Percentiles rank a stretch among this genome's conserved stretches.
Evolutionary conservation across 345 rosid species (phyloP).

Genomic region (Gossypium bickii): DNA sequence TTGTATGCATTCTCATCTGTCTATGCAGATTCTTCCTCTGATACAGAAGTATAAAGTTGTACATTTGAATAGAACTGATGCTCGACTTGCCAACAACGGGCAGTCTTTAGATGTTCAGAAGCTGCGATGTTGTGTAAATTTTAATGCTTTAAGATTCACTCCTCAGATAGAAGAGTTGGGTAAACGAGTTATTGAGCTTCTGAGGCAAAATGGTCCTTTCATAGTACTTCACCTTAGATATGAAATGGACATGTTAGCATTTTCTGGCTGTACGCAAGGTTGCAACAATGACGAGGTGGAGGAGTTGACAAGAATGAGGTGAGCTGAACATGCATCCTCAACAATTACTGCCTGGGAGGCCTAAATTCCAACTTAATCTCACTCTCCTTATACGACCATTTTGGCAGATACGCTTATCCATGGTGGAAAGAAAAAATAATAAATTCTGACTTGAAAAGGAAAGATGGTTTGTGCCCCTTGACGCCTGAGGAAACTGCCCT

Average conservation of each 20-base stretch:
- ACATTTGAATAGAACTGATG: constrained; percentile 85
- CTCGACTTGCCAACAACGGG: constrained; percentile 80
- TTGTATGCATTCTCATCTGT: background rate
- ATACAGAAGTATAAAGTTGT: constrained; percentile 76
- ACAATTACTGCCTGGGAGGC: background rate
- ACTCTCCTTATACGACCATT: background rate
- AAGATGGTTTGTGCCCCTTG: constrained; percentile 83
- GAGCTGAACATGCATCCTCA: constrained; percentile 11
- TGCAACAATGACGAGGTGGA: constrained; percentile 83
- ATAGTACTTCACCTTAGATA: constrained; percentile 90
- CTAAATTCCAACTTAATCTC: background rate
- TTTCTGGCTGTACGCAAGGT: constrained; percentile 95
- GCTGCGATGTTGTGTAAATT: constrained; percentile 90
- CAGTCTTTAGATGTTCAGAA: constrained; percentile 79
- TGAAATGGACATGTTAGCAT: constrained; percentile 99
- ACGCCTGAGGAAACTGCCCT: constrained; percentile 91
- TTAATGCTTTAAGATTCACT: constrained; percentile 78
- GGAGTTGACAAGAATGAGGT: constrained; percentile 96
- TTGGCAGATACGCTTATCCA: constrained; percentile 79
- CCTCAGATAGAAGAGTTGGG: constrained; percentile 91
- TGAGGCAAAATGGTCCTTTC: constrained; percentile 83
- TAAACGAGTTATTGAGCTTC: constrained; percentile 63
- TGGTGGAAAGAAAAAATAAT: constrained; percentile 94
- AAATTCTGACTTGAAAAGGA: constrained; percentile 71
- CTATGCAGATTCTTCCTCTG: constrained; percentile 84